These are phyloP conservation scores for Nigrospora osmanthi DNA, from an alignment of 2,329 filamentous ascomycete species.

Conservation along the genomic window DNA sequence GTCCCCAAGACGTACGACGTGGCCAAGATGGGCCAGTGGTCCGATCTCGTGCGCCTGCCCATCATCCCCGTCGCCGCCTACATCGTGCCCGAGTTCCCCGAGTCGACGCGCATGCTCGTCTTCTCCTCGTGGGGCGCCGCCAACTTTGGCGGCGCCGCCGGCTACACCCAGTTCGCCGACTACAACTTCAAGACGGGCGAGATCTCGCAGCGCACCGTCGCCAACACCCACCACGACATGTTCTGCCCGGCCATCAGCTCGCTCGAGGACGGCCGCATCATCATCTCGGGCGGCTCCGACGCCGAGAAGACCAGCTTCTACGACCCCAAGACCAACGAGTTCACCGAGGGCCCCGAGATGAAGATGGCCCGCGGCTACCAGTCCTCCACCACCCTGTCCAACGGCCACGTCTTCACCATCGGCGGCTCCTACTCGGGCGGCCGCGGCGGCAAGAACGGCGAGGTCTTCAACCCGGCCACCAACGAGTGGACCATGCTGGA, in stretches of 20 bases:
- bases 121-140: constrained; percentile 16
- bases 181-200: constrained; percentile 12
- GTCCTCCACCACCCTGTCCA: constrained; percentile 29
- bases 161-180: constrained; percentile 12
- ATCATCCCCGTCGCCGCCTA: constrained; percentile 19
- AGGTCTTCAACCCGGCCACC: constrained; percentile 29
- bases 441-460: constrained; percentile 36
- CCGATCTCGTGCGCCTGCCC: constrained; percentile 14
- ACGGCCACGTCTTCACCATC: constrained; percentile 40
- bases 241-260: constrained; percentile 39
- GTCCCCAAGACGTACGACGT: constrained; percentile 6
- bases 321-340: constrained; percentile 17
- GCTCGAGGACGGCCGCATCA: constrained; percentile 28
- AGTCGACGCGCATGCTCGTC: constrained; percentile 13
- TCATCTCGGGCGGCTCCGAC: constrained; percentile 37
- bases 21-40: constrained; percentile 12
- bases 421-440: constrained; percentile 41
- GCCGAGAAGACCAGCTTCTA: constrained; percentile 33
- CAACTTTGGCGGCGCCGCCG: constrained; percentile 10
- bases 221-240: constrained; percentile 33
- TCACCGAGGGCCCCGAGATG: constrained; percentile 24
- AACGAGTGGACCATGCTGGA: constrained; percentile 31
- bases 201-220: constrained; percentile 3
- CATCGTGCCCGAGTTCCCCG: constrained; percentile 15
- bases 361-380: constrained; percentile 34